Evolutionary conservation across 306 rosid genomes (phyloP), one percentile per base, ranked within the genome.

Genomic region (Clitoria ternatea): DNA sequence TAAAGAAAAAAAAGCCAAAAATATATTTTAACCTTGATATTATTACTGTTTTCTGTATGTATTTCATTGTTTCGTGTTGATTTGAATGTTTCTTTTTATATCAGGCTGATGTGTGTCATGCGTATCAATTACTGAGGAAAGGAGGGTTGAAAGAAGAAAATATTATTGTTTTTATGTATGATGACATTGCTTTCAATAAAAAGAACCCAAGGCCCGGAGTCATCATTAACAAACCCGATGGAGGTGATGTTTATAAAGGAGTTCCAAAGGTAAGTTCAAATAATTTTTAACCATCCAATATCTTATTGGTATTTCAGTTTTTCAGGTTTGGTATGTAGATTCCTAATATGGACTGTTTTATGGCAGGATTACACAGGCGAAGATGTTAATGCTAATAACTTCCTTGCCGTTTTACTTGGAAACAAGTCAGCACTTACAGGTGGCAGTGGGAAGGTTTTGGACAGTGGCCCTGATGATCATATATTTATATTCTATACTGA

Each of bases 141-240:
- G 93, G 91, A 17, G 99, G 99, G 3, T 60, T 95, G 77, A 95
- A 87, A 77, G 99, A 95, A 33, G 99, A 95, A 65, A 95, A 95
- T 66, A 91, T 95, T n/a, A 33, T 95, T n/a, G 99, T 95, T 26
- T 91, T 95, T 81, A 89, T 95, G 99, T 95, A 89, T 40, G 96
- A 95, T 73, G 97, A 95, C 78, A 89, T 95, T 52, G 97, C 99
- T 70, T 80, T 3, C 37, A 66, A 89, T 55, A 77, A 47, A 47
- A 92, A 95, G 74, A 95, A 95, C 77, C 99, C 99, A 3, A 86
- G 96, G 84, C 90, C 85, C 13, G 99, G 97, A 26, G 81, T 89
- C 70, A 91, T 95, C 76, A 95, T 95, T 47, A 95, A 91, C 81
- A 90, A 82, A 49, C 99, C 99, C 2, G 66, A 89, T 42, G 99